Evolutionary conservation across 768 basidiomycete species (phyloP).

Genomic region (Daedaleopsis nitida): DNA sequence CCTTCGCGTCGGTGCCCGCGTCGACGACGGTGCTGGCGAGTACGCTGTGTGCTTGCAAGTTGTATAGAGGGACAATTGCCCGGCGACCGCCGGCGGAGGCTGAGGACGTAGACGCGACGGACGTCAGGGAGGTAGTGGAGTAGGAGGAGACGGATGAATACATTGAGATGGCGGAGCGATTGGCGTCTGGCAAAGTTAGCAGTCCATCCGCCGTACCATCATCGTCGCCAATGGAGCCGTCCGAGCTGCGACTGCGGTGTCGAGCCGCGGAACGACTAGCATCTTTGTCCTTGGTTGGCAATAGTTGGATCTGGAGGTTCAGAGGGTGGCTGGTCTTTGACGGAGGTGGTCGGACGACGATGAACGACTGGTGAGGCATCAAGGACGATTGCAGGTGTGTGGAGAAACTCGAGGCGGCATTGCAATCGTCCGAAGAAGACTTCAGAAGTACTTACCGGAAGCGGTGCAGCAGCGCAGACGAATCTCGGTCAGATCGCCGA

Average conservation of each 20-base stretch:
- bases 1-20: slow-evolving; percentile 85
- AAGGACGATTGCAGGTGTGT: neutral
- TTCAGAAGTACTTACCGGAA: too few relatives aligned
- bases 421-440: neutral
- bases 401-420: neutral
- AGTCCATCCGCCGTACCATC: slow-evolving; percentile 23
- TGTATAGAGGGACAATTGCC: slow-evolving; percentile 84
- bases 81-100: slow-evolving; percentile 50
- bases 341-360: slow-evolving; percentile 89
- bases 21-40: slow-evolving; percentile 85
- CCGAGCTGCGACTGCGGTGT: slow-evolving; percentile 46
- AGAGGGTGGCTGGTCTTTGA: slow-evolving; percentile 83
- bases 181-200: slow-evolving; percentile 46
- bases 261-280: slow-evolving; percentile 31
- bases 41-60: slow-evolving; percentile 85
- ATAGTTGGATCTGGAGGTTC: slow-evolving; percentile 90
- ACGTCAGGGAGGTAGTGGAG: slow-evolving; percentile 46
- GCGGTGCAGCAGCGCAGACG: too few relatives aligned
- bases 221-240: slow-evolving; percentile 29
- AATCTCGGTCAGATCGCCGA: too few relatives aligned
- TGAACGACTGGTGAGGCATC: slow-evolving; percentile 65
- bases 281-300: slow-evolving; percentile 62
- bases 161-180: slow-evolving; percentile 51
- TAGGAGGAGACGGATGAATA: slow-evolving; percentile 41
- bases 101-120: slow-evolving; percentile 42